phyloP scores from a whole-genome alignment of 2,329 filamentous ascomycete genomes.

The Aureobasidium pullulans region DNA sequence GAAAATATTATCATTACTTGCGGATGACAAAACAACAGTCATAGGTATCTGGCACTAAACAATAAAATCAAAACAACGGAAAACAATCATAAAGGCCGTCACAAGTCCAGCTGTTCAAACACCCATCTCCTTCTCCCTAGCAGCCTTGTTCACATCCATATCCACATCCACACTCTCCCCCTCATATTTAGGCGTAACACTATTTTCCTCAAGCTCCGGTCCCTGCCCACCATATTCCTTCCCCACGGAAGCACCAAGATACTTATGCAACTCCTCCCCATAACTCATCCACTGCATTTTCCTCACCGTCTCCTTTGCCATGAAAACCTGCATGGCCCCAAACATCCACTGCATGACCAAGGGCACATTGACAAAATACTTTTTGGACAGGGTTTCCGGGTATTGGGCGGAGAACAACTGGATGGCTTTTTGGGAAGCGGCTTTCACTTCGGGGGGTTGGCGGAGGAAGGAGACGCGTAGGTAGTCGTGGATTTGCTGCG shows the following conservation, averaged over 20 bases:
- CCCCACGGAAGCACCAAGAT: constrained; percentile 57
- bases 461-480: constrained; percentile 79
- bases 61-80: not conserved
- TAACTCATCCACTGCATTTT: constrained; percentile 45
- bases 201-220: constrained; percentile 38
- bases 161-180: not conserved
- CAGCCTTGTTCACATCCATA: not conserved
- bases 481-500: constrained; percentile 81
- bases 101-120: not conserved
- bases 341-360: constrained; percentile 75
- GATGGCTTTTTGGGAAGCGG: constrained; percentile 73
- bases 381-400: constrained; percentile 80
- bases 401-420: constrained; percentile 74
- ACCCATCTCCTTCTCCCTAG: not conserved
- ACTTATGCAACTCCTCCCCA: constrained; percentile 59
- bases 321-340: constrained; percentile 38
- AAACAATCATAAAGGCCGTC: not conserved
- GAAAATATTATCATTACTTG: not conserved
- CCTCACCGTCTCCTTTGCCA: constrained; percentile 41
- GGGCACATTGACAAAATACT: constrained; percentile 95
- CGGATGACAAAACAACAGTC: not conserved
- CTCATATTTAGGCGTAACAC: constrained; percentile 34
- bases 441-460: constrained; percentile 67
- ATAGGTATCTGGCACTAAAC: not conserved
- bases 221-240: constrained; percentile 73